Base-by-base conservation (phyloP, 306 rosid species). In the Vigna radiata region DNA sequence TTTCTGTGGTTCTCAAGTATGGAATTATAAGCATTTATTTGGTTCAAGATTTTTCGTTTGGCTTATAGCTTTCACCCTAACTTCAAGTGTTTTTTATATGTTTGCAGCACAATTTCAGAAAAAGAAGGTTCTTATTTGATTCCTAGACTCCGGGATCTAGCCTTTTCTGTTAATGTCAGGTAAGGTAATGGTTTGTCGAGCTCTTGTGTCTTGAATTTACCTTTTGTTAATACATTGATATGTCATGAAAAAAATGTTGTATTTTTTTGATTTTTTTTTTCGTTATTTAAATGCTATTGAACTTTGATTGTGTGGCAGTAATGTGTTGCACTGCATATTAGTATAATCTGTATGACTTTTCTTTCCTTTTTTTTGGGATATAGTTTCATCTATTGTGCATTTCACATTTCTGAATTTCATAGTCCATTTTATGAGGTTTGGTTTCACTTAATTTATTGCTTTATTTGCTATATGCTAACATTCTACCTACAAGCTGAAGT, bases 91-190 rank as follows among this genome's bases (percentile, higher is more conserved):
- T 72, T 77, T 25, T 70, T 81, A 80, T 29, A 54, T 76, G 75
- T 23, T 80, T 79, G 81, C 86, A 94, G 98, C 89, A 87, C 98
- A 25, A 89, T 88, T 80, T 77, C 86, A 27, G 96, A 92, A 77
- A 87, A 88, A 82, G 97, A 94, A 53, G 92, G 83, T 75, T 85
- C 77, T 67, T 92, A 91, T 87, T 86, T 94, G 80, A 86, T 94
- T 72, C 93, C 98, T 64, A 87, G 95, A 72, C 97, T 94, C 72
- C 83, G 93, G 70, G 98, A 94, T 82, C 88, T 94, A 79, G 91
- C 97, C 41, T 94, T 94, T 83, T 94, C 96, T 85, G 97, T 88
- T 72, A 91, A 91, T 84, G 52, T 91, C 29, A 84, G 95, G 98
- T 92, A 81, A 83, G 81, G 68, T 76, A 72, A 61, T 37, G 70